Base-by-base conservation (phyloP, 163 green algal species). In the Chlamydomonas reinhardtii region DNA sequence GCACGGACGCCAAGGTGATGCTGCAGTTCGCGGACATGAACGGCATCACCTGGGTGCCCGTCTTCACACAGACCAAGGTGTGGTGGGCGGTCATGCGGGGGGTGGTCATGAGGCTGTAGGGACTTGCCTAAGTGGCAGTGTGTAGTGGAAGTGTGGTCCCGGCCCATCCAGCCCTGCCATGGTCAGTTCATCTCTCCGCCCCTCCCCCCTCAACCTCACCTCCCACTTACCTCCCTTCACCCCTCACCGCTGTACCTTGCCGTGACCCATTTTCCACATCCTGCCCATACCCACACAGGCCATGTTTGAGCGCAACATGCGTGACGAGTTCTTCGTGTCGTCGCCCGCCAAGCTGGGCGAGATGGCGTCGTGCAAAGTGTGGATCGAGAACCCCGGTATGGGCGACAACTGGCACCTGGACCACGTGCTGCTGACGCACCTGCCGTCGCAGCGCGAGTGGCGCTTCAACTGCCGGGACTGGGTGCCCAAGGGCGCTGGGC, bases 1-100 rank as follows among this genome's bases (percentile, higher is more conserved):
- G 83, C 75, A 91, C 90, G 25, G 93, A 97, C 75, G 93, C 93
- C 5, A 91, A 97, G 20, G 91, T 92, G 43, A 24, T 78, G 14
- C 65, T 92, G 16, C 76, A 85, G 72, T 86, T 92, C 56, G 75
- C 74, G 12, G 89, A 92, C 61, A 68, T 73, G 9, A 25, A 43
- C 17, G 75, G 82, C 32, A 16, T 37, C 35, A 52, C 32, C 34
- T 90, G 62, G 64, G 43, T 65, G 48, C 84, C 87, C 24, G 34
- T 35, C 24, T 77, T 89, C 24, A 54, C 29, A 4, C 86, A 92
- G 86, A 87, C 86, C 72, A 90, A 89, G 73, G 59, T 65, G 59
- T 12, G n/a, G n/a, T n/a, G n/a, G n/a, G n/a, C n/a, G n/a, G n/a
- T n/a, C n/a, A n/a, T n/a, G n/a, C n/a, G n/a, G n/a, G n/a, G n/a